Conservation (phyloP, 2,329 filamentous ascomycete genomes). For the Sordariomycetes sp. region DNA sequence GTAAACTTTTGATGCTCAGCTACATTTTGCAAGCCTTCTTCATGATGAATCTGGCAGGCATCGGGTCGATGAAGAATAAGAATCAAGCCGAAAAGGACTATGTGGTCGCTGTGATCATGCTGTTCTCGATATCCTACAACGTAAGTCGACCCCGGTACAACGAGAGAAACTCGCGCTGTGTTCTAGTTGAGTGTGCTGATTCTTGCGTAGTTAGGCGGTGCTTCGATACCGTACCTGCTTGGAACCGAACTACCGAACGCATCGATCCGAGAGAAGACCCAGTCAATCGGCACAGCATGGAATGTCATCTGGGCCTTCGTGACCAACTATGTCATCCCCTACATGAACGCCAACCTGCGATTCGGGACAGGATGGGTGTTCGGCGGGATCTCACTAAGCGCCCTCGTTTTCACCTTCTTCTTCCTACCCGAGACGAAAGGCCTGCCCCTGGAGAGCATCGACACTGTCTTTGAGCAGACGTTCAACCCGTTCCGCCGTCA, state of each 20-base stretch:
- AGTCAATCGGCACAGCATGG: slow-evolving; percentile 5
- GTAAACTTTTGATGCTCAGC: not conserved
- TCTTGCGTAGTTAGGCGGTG: slow-evolving; percentile 8
- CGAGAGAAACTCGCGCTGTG: not conserved
- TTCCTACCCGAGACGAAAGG: slow-evolving; percentile 5
- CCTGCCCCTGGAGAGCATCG: not conserved
- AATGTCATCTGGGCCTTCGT: slow-evolving; percentile 8
- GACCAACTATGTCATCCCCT: slow-evolving; percentile 7
- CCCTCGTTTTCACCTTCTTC: slow-evolving; percentile 11
- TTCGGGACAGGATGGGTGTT: slow-evolving; percentile 8
- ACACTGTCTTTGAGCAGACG: not conserved
- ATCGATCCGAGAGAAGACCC: slow-evolving; percentile 7
- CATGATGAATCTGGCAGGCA: not conserved
- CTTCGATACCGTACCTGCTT: slow-evolving; percentile 9
- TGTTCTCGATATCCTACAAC: not conserved
- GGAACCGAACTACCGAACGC: slow-evolving; percentile 7
- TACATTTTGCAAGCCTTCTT: slow-evolving; percentile 3
- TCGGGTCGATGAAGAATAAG: not conserved
- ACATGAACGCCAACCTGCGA: slow-evolving; percentile 5
- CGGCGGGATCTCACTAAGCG: slow-evolving; percentile 4
- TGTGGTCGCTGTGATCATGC: not conserved
- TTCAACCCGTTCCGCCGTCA: slow-evolving; percentile 2
- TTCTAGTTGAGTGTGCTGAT: no score
- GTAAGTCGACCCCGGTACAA: not conserved
- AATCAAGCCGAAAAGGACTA: not conserved